Percentiles rank a stretch among this genome's conserved stretches.
phyloP scores from a whole-genome alignment of 805 yeast genomes.

The Saccharomyces paradoxus region DNA sequence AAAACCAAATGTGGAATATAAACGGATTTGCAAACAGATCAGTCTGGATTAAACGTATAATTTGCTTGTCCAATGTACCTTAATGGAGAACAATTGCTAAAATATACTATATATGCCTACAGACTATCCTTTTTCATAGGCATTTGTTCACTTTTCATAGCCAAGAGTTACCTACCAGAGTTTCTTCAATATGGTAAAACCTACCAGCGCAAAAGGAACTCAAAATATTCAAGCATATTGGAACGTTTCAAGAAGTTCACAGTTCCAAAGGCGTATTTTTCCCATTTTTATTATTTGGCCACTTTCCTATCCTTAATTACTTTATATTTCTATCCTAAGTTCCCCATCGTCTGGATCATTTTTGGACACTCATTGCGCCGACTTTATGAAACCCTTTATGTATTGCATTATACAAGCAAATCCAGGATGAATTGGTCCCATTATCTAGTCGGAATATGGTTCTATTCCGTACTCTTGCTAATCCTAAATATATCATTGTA shows the following conservation, averaged over 20 bases:
- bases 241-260: conserved; percentile 29
- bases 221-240: neutral
- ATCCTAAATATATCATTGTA: conserved; percentile 29
- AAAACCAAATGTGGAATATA: neutral
- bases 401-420: conserved; percentile 38
- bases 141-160: conserved; percentile 26
- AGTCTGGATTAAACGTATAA: neutral
- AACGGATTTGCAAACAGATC: neutral
- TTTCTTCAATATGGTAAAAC: conserved; percentile 43
- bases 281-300: conserved; percentile 52
- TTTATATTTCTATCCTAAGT: conserved; percentile 6
- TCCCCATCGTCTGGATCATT: conserved; percentile 22
- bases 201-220: conserved; percentile 4
- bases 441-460: conserved; percentile 55
- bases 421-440: conserved; percentile 60
- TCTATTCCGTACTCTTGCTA: conserved; percentile 43
- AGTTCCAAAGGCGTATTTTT: conserved; percentile 57
- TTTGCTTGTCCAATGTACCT: neutral
- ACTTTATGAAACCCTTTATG: conserved; percentile 42
- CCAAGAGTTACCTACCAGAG: conserved; percentile 28
- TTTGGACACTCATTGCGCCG: conserved; percentile 51
- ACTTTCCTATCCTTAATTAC: conserved; percentile 25
- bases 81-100: neutral
- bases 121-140: conserved; percentile 15
- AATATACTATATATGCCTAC: neutral